A percentile compares a stretch with the other conserved stretches of the same genome.
These are phyloP conservation scores for Glonium stellatum DNA, from an alignment of 495 filamentous ascomycete species.

Conservation along the genomic window DNA sequence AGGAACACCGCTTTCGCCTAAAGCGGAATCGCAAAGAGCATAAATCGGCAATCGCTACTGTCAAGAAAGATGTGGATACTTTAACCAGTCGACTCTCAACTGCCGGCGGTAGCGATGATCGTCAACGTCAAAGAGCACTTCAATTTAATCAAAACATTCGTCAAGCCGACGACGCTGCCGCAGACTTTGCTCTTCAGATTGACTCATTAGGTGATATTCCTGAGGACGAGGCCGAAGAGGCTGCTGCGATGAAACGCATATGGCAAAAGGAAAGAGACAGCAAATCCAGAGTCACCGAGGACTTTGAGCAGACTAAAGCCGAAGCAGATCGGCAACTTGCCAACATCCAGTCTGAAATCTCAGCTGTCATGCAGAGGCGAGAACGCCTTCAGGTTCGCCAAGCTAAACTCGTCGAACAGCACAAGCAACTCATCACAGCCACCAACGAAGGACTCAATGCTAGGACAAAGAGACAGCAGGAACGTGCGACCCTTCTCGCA, in stretches of 20 bases:
- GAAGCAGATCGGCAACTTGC: constrained; percentile 58
- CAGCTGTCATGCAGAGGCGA: constrained; percentile 60
- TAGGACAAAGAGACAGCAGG: constrained; percentile 61
- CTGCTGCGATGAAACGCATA: constrained; percentile 51
- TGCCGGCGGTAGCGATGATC: constrained; percentile 74
- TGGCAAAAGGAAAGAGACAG: constrained; percentile 59
- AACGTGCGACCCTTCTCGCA: constrained; percentile 57
- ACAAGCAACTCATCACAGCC: constrained; percentile 67
- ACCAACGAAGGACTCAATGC: constrained; percentile 70
- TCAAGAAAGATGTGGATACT: constrained; percentile 76
- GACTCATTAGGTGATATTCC: constrained; percentile 62
- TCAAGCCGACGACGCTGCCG: constrained; percentile 72
- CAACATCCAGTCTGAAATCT: constrained; percentile 58
- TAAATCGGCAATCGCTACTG: constrained; percentile 57
- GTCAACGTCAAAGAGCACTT: constrained; percentile 68
- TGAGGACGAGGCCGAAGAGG: constrained; percentile 55
- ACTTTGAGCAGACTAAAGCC: constrained; percentile 55
- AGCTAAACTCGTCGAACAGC: constrained; percentile 69
- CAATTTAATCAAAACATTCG: constrained; percentile 71
- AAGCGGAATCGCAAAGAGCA: constrained; percentile 75
- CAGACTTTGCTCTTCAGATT: constrained; percentile 54
- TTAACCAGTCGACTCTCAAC: constrained; percentile 59
- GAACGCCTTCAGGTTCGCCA: constrained; percentile 72
- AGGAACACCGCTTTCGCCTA: constrained; percentile 66
- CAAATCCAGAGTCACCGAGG: constrained; percentile 53